These are phyloP conservation scores for Fusarium sp. DNA, from an alignment of 2,329 filamentous ascomycete species.

Conservation along the genomic window DNA sequence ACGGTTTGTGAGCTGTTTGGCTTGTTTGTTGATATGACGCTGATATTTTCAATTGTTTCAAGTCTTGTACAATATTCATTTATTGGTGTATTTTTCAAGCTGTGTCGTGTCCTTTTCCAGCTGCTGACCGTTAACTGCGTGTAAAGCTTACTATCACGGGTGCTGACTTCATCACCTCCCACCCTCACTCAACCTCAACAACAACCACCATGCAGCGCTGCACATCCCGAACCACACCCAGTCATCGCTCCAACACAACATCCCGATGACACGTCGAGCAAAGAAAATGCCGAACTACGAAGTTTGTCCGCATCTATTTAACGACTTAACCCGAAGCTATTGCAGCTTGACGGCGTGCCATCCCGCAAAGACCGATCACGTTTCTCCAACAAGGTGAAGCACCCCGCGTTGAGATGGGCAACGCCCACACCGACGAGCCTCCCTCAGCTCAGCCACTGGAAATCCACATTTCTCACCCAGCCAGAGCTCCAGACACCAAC, in stretches of 20 bases:
- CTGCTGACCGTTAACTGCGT: background rate
- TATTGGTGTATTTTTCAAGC: background rate
- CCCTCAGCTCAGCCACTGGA: background rate
- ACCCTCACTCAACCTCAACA: background rate
- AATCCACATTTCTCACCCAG: background rate
- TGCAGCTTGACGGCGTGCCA: slow-evolving; percentile 11
- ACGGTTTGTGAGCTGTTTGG: background rate
- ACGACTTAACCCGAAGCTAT: slow-evolving; percentile 27
- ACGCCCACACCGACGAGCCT: background rate
- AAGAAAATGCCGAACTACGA: slow-evolving; percentile 31
- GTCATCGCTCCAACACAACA: background rate
- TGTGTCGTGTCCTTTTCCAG: background rate
- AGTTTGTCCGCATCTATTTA: slow-evolving; percentile 22
- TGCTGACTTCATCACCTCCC: background rate
- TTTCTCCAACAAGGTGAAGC: slow-evolving; percentile 23
- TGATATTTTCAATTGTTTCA: background rate
- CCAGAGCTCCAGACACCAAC: background rate
- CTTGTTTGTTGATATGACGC: background rate
- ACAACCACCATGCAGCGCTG: background rate
- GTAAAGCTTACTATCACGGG: background rate
- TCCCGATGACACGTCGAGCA: background rate
- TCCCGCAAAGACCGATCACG: slow-evolving; percentile 36
- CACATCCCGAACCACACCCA: slow-evolving; percentile 22
- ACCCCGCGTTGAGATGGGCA: slow-evolving; percentile 9
- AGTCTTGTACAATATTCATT: background rate